These are phyloP conservation scores for Teratosphaeria epicoccoides DNA, from an alignment of 2,329 filamentous ascomycete species.

Conservation along the genomic window DNA sequence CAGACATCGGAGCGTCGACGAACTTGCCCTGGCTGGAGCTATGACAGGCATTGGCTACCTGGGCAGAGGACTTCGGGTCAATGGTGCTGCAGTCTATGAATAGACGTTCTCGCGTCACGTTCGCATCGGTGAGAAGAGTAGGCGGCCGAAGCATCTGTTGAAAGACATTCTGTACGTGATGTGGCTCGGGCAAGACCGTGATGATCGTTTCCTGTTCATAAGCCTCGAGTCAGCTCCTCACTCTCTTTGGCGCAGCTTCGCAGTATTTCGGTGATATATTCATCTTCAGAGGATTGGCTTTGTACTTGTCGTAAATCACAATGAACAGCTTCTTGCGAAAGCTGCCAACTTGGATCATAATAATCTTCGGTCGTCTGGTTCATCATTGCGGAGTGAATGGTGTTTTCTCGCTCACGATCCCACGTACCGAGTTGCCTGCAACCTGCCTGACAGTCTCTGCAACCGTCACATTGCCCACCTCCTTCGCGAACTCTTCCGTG, in stretches of 20 bases:
- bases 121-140: slow-evolving; percentile 38
- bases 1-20: slow-evolving; percentile 93
- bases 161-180: slow-evolving; percentile 78
- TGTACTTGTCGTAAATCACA: slow-evolving; percentile 51
- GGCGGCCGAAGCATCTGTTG: slow-evolving; percentile 57
- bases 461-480: slow-evolving; percentile 43
- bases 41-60: slow-evolving; percentile 61
- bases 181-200: slow-evolving; percentile 79
- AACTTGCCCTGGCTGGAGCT: slow-evolving; percentile 62
- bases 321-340: slow-evolving; percentile 34
- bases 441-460: slow-evolving; percentile 50
- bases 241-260: slow-evolving; percentile 48
- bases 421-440: slow-evolving; percentile 55
- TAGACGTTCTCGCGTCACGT: slow-evolving; percentile 49
- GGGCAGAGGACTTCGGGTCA: slow-evolving; percentile 72
- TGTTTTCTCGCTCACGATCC: slow-evolving; percentile 1
- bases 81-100: slow-evolving; percentile 98
- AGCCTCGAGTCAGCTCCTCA: neutral
- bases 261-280: neutral
- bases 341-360: slow-evolving; percentile 67
- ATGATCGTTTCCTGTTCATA: slow-evolving; percentile 64
- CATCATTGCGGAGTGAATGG: slow-evolving; percentile 41
- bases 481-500: slow-evolving; percentile 47
- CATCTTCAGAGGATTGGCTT: slow-evolving; percentile 64
- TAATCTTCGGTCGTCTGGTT: slow-evolving; percentile 29